Base-by-base conservation (phyloP, 202 grass and related monocot genomes). In the Sporobolus alterniflorus region DNA sequence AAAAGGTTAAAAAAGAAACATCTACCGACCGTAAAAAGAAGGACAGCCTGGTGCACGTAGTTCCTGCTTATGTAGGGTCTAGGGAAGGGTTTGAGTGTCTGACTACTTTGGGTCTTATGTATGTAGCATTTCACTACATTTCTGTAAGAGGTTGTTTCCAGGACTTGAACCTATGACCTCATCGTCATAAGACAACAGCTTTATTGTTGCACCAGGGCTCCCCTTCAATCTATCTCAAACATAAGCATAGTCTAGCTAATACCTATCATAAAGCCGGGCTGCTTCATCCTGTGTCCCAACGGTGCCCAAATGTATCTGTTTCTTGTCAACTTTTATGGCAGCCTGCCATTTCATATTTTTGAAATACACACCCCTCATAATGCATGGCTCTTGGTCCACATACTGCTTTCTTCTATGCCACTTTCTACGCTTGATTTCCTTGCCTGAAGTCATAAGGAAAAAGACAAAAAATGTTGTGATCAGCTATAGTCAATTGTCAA, bases 331-430 rank as follows among this genome's bases (percentile, higher is more conserved):
- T 88, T 99, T 99, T 83, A 99, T 99, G 79, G 96, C 96, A 73
- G 96, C 96, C 79, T 99, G 96, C 96, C 96, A 99, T 92, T 99
- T 99, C 93, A 96, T 94, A 64, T 99, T 99, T 79, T 99, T 99
- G 81, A 92, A 99, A 76, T 99, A 99, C 8, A 99, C 96, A 1
- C 96, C 96, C 73, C 93, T 93, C 96, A 96, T 99, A 63, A 85
- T 83, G 88, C 96, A 96, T 79, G 91, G 93, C 57, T 96, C 96
- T 78, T 99, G 93, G 84, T 98, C 92, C 49, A 86, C 90, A 57
- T 95, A 95, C 67, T 95, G 96, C 82, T 95, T 98, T 93, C 96
- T 98, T 84, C 89, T 93, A 72, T 98, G 96, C 51, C 91, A 77
- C 63, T 98, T 98, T 86, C 96, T 90, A 47, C 82, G 86, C 75